Base-by-base conservation (phyloP, 2,329 filamentous ascomycete species). In the Ceratocystis eucalypticola region DNA sequence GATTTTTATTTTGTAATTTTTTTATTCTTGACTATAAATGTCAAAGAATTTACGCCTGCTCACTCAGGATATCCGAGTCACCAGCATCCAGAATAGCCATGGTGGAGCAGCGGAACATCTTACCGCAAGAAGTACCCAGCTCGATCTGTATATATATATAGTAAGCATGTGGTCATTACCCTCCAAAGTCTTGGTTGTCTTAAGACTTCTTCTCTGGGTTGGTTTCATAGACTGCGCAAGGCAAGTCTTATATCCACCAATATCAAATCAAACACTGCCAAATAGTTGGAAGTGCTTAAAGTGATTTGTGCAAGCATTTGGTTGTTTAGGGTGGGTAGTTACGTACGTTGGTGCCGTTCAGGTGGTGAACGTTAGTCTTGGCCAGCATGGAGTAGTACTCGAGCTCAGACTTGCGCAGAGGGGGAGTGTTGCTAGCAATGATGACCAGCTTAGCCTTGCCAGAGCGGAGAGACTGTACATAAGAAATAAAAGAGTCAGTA, bases 361-460 rank as follows among this genome's bases (percentile, higher is more conserved):
- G 97, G 85, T 99, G 94, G 85, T 97, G 93, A 75, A 97, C 93
- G 71, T 88, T 87, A 74, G 88, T 90, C 87, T 97, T 96, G 78
- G 87, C 87, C 75, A 96, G 80, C 90, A 94, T 94, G 77, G 85
- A 85, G 83, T 92, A 91, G 82, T 90, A 96, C 83, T 96, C 93
- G 70, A 96, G 86, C 84, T 97, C 93, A 75, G 86, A 90, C 88
- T 97, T 99, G 80, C 93, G 88, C 75, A 99, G 89, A 79, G 94
- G 94, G 76, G 93, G 92, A 73, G 92, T 96, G 85, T 99, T 97
- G 81, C 89, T 91, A 73, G 77, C 75, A 69, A 96, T 95, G 81
- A 96, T 91, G 78, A 97, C 90, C 72, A 96, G 87, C 89, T 97
- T 97, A 79, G 94, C 94, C 88, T 96, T 97, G 80, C 93, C 92